Percentiles rank a stretch among this genome's conserved stretches.
Evolutionary conservation across 1,284 basidiomycete species (phyloP).

Genomic region (Apiotrichum gamsii): DNA sequence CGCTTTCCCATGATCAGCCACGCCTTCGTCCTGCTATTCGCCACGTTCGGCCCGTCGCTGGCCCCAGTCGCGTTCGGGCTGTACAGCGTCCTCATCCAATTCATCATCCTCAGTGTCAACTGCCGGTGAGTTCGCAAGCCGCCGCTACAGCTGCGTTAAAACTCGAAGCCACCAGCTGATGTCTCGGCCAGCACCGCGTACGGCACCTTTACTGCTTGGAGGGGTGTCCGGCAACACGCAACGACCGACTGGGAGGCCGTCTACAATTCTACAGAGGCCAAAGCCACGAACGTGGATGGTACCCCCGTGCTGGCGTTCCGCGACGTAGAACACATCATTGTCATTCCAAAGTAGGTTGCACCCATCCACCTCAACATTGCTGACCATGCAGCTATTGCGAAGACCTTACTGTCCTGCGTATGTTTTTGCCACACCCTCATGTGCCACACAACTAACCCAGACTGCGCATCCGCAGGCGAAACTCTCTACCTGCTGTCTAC

Average conservation of each 20-base stretch:
- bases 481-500: slow-evolving; percentile 39
- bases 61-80: slow-evolving; percentile 20
- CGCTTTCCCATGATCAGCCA: slow-evolving; percentile 33
- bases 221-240: slow-evolving; percentile 23
- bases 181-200: slow-evolving; percentile 18
- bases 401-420: slow-evolving; percentile 28
- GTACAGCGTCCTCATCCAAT: slow-evolving; percentile 25
- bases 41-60: slow-evolving; percentile 26
- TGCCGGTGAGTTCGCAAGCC: slow-evolving; percentile 16
- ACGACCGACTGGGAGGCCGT: slow-evolving; percentile 26
- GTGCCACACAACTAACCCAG: not conserved
- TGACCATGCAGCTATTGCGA: slow-evolving; percentile 26
- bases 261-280: not conserved
- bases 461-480: slow-evolving; percentile 19
- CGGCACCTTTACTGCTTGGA: slow-evolving; percentile 25
- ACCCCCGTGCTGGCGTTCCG: slow-evolving; percentile 23
- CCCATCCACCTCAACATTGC: no score
- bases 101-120: slow-evolving; percentile 26
- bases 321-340: slow-evolving; percentile 34
- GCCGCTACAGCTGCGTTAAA: not conserved
- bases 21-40: slow-evolving; percentile 21
- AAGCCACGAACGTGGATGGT: no score
- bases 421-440: not conserved
- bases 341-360: slow-evolving; percentile 27
- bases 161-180: not conserved